A percentile compares a stretch with the other conserved stretches of the same genome.
phyloP scores from a whole-genome alignment of 345 rosid genomes.

The Kandelia obovata region DNA sequence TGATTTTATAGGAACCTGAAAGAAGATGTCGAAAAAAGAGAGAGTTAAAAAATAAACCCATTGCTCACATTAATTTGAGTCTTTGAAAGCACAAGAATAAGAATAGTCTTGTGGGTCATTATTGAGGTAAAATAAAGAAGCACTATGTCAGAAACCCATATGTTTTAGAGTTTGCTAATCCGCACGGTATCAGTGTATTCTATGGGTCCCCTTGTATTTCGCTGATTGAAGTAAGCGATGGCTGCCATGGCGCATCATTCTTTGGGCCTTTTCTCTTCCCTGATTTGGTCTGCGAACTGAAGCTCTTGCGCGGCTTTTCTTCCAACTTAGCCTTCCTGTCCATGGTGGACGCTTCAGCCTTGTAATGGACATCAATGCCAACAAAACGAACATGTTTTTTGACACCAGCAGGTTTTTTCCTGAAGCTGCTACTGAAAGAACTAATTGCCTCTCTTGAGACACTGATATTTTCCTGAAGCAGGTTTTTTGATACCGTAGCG shows the following conservation, averaged over 20 bases:
- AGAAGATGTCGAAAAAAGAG: background rate
- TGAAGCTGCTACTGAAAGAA: background rate
- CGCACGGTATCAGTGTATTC: too few relatives aligned
- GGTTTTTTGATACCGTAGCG: too few relatives aligned
- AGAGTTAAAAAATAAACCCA: too few relatives aligned
- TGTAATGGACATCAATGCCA: constrained; percentile 27
- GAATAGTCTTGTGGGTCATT: too few relatives aligned
- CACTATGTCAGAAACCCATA: too few relatives aligned
- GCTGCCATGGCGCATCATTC: constrained; percentile 23
- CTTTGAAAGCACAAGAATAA: too few relatives aligned
- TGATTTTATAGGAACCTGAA: background rate
- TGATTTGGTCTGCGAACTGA: background rate
- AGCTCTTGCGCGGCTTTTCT: constrained; percentile 3
- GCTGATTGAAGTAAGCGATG: constrained; percentile 18
- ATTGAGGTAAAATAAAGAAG: too few relatives aligned
- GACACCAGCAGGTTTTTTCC: constrained; percentile 2
- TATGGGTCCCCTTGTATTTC: constrained; percentile 16
- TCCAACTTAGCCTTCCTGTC: constrained; percentile 4
- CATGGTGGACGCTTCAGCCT: background rate
- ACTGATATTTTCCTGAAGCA: too few relatives aligned
- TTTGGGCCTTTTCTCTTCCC: background rate
- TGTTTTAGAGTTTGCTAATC: too few relatives aligned
- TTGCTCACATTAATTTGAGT: too few relatives aligned
- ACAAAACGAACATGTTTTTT: constrained; percentile 32
- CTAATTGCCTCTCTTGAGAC: constrained; percentile 7